These are phyloP conservation scores for Penicillium chermesinum DNA, from an alignment of 495 filamentous ascomycete genomes.

Conservation along the genomic window DNA sequence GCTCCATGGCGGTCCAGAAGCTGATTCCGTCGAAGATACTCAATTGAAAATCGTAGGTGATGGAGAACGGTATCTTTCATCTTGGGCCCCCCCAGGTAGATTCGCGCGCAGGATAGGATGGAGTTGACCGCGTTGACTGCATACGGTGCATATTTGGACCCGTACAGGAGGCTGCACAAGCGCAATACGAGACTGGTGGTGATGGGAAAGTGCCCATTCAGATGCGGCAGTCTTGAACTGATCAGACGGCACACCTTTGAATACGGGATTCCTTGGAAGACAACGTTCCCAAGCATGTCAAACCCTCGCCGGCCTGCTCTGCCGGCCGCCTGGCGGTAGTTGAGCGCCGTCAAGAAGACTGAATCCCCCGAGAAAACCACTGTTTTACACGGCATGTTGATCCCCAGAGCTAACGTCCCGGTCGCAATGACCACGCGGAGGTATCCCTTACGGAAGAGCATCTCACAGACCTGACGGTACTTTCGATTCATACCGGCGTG, in stretches of 20 bases:
- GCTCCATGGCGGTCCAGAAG: slow-evolving; percentile 54
- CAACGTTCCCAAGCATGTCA: slow-evolving; percentile 73
- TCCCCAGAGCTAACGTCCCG: slow-evolving; percentile 69
- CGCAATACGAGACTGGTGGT: slow-evolving; percentile 68
- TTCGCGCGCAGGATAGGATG: slow-evolving; percentile 60
- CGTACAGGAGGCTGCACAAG: slow-evolving; percentile 60
- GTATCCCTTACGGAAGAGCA: slow-evolving; percentile 66
- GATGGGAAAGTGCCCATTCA: slow-evolving; percentile 74
- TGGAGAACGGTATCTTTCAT: slow-evolving; percentile 63
- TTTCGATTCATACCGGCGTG: slow-evolving; percentile 73
- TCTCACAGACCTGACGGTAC: slow-evolving; percentile 58
- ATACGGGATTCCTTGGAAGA: slow-evolving; percentile 58
- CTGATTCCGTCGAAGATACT: slow-evolving; percentile 65
- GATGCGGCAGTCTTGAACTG: slow-evolving; percentile 63
- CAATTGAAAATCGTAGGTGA: slow-evolving; percentile 73
- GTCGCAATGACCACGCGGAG: slow-evolving; percentile 71
- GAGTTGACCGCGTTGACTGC: slow-evolving; percentile 58
- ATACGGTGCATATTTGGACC: slow-evolving; percentile 55
- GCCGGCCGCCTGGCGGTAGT: slow-evolving; percentile 70
- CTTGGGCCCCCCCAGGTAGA: slow-evolving; percentile 61
- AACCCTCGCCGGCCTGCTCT: slow-evolving; percentile 77
- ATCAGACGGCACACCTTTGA: slow-evolving; percentile 58
- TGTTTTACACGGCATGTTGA: slow-evolving; percentile 84
- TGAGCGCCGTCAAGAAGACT: slow-evolving; percentile 64
- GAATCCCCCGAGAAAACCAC: slow-evolving; percentile 72